Evolutionary conservation across 257 asterid species (phyloP).

Genomic region (Nyctanthes arbortristis): DNA sequence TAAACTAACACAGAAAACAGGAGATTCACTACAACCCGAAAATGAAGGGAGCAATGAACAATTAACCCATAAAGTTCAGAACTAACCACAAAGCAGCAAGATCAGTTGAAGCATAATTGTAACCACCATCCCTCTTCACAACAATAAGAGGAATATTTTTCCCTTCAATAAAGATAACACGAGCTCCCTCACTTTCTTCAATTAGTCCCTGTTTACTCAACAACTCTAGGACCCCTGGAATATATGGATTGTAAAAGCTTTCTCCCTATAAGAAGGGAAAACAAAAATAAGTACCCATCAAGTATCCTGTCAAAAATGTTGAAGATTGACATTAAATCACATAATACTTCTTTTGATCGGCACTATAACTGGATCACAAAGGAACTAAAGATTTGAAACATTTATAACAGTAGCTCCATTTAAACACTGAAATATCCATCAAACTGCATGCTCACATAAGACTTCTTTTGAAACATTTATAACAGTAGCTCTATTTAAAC

Average conservation of each 20-base stretch:
- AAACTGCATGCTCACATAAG: background rate
- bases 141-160: constrained; percentile 81
- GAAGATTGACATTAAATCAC: background rate
- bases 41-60: background rate
- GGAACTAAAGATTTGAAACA: background rate
- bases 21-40: constrained; percentile 17
- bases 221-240: constrained; percentile 61
- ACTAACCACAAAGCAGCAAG: constrained; percentile 88
- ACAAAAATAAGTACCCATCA: background rate
- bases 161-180: constrained; percentile 87
- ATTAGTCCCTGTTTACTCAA: constrained; percentile 63
- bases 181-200: constrained; percentile 94
- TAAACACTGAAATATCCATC: background rate
- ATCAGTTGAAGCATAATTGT: constrained; percentile 93
- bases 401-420: background rate
- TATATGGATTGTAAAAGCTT: constrained; percentile 90
- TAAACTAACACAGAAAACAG: constrained; percentile 11
- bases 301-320: background rate
- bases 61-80: constrained; percentile 16
- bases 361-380: background rate
- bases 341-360: background rate
- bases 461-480: background rate
- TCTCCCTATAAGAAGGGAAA: constrained; percentile 61
- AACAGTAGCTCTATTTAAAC: background rate
- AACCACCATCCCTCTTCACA: constrained; percentile 94